Evolutionary conservation across 2,329 filamentous ascomycete species (phyloP).

Genomic region (Chaetothyriales sp.): DNA sequence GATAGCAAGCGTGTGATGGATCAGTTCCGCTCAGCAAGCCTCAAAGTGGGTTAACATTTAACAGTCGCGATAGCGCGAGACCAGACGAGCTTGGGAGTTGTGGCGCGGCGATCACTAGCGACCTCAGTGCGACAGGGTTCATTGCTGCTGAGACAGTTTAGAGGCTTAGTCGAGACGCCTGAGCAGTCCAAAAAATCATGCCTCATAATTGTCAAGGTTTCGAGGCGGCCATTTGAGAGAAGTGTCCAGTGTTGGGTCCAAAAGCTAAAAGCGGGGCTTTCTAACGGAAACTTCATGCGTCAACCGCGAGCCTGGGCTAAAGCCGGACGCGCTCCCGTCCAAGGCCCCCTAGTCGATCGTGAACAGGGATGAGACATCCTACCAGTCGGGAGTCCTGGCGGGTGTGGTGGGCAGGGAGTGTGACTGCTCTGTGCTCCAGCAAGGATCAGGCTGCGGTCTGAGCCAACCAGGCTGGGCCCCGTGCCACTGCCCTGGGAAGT

Average conservation of each 20-base stretch:
- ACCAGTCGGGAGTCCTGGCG: neutral
- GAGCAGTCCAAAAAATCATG: neutral
- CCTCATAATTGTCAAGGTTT: neutral
- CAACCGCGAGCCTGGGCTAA: neutral
- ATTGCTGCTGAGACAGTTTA: neutral
- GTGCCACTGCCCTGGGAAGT: neutral
- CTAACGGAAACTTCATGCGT: neutral
- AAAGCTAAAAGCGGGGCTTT: neutral
- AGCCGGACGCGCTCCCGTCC: neutral
- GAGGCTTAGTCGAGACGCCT: neutral
- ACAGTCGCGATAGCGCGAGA: neutral
- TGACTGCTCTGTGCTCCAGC: neutral
- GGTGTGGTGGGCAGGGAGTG: neutral
- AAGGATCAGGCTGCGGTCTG: neutral
- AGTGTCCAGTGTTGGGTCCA: neutral
- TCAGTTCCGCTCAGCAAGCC: neutral
- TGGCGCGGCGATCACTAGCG: neutral
- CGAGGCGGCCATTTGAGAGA: neutral
- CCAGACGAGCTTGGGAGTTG: neutral
- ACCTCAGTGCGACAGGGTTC: neutral
- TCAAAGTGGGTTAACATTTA: neutral
- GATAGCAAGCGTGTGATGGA: neutral
- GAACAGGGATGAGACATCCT: neutral
- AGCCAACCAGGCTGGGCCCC: neutral
- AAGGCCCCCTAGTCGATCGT: neutral